Evolutionary conservation across 768 basidiomycete genomes (phyloP), one percentile per base, ranked within the genome.

Genomic region (Gymnopilus dilepis): DNA sequence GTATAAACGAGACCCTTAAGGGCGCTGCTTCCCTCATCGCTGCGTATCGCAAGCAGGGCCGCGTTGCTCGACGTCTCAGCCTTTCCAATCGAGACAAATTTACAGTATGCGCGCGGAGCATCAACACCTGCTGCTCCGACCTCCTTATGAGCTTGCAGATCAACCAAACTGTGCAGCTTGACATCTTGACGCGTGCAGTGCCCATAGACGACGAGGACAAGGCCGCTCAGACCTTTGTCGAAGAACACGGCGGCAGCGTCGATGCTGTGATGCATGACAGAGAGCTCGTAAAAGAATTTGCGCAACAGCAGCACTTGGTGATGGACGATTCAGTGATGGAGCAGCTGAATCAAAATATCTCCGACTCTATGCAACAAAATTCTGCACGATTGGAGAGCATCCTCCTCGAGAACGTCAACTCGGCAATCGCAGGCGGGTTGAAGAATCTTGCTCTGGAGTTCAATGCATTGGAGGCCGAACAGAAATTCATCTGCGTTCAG

Each of bases 71-170:
- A n/a, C 70, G 78, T n/a, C 73, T 80, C 38, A 75, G 73, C 50
- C 57, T 78, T 31, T 69, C 71, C 31, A 78, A 78, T 57, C 70
- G 74, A 62, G 77, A 78, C 8, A 76, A 76, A 42, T 78, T 80
- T 62, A 65, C 67, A 13, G 58, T 61, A 12, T 75, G 73, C 58
- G 77, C 72, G 2, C 69, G 72, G 3, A 59, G 61, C 17, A 66
- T 78, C 66, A 76, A 77, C 41, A 58, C 48, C 8, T 78, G 77
- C 66, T 75, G 75, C 61, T 70, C 66, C 26, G 77, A 78, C 56
- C 69, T 80, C 9, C 67, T 78, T 62, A 71, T 78, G 67, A 80
- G 78, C 67, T 70, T 80, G 30, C 78, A 80, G 51, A 80, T 80
- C 34, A 75, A 78, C 26, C 77, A 80, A 66, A 73, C 72, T 21